Evolutionary conservation across 2,329 filamentous ascomycete species (phyloP).

Genomic region (Didymella pomorum): DNA sequence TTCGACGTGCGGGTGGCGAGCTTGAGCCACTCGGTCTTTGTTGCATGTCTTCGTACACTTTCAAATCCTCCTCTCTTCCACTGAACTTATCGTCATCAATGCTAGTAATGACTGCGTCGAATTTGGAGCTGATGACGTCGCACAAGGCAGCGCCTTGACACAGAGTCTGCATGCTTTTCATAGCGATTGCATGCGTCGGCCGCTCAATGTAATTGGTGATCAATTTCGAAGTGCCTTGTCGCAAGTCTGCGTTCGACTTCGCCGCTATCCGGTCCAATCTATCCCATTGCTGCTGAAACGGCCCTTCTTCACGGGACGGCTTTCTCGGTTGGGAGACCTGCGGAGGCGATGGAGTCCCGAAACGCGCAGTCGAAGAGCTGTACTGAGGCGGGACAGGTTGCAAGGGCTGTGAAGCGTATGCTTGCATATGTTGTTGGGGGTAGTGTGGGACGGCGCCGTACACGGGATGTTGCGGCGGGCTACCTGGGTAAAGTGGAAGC

Average conservation of each 20-base stretch:
- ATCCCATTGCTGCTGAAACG: constrained; percentile 40
- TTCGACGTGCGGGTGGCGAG: constrained; percentile 25
- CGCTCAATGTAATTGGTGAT: constrained; percentile 42
- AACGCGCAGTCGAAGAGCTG: constrained; percentile 32
- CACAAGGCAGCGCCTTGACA: constrained; percentile 57
- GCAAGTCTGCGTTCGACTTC: constrained; percentile 41
- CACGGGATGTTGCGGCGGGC: constrained; percentile 29
- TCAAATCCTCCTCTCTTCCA: constrained; percentile 63
- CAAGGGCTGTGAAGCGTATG: constrained; percentile 27
- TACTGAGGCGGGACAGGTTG: constrained; percentile 29
- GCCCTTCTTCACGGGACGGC: constrained; percentile 29
- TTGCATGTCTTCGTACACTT: constrained; percentile 32
- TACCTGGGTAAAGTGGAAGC: constrained; percentile 22
- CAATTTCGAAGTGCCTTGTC: constrained; percentile 39
- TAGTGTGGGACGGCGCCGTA: constrained; percentile 35
- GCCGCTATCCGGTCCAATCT: constrained; percentile 41
- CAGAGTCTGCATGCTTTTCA: constrained; percentile 49
- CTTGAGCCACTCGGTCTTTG: constrained; percentile 27
- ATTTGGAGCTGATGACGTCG: constrained; percentile 68
- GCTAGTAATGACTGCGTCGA: constrained; percentile 73
- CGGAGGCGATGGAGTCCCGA: constrained; percentile 33
- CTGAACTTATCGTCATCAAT: constrained; percentile 71
- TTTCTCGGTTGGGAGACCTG: constrained; percentile 16
- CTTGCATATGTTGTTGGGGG: constrained; percentile 23
- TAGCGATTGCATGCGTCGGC: constrained; percentile 39